Base-by-base conservation (phyloP, 352 stramenopile species). In the Globisporangium megalacanthum region DNA sequence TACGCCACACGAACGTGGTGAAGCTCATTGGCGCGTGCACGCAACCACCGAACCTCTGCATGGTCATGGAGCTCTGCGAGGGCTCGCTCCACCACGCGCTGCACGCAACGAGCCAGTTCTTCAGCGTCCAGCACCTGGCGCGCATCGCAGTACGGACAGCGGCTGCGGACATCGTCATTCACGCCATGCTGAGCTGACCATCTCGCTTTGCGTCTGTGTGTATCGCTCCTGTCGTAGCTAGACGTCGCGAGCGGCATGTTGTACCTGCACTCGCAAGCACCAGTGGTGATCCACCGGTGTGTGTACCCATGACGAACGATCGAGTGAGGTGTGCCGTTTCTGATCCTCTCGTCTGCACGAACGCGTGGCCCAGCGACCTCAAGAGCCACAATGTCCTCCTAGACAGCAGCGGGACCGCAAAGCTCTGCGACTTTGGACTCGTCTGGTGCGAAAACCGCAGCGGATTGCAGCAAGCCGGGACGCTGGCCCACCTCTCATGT, bases 351-450 rank as follows among this genome's bases (percentile, higher is more conserved):
- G 33, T 37, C 17, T 36, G 37, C n/a, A 9, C 22, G 55, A 1
- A 44, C 19, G 37, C 4, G 33, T 29, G 8, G 3, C 7, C 6
- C n/a, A 88, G 75, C 3, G 91, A 97, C 50, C 72, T 97, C 20
- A 97, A 97, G 69, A 94, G 82, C 48, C 71, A 83, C 19, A 97
- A 97, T 49, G 73, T 97, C 6, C 73, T 97, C 8, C 59, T 95
- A 14, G 73, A 91, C 36, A 70, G 51, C 7, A 76, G 79, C 58
- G 81, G 84, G 20, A 61, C 67, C 31, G 73, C 87, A 5, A 98
- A 98, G 57, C 65, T 98, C 17, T 97, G 91, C 56, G 92, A 98
- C 61, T 98, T 98, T 70, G 92, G 91, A 4, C 80, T 92, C 35
- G 81, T 91, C 0, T 66, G 77, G 75, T 89, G 64, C 37, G 62